phyloP scores from a whole-genome alignment of 2,329 filamentous ascomycete species.

The Diaporthe sp. region DNA sequence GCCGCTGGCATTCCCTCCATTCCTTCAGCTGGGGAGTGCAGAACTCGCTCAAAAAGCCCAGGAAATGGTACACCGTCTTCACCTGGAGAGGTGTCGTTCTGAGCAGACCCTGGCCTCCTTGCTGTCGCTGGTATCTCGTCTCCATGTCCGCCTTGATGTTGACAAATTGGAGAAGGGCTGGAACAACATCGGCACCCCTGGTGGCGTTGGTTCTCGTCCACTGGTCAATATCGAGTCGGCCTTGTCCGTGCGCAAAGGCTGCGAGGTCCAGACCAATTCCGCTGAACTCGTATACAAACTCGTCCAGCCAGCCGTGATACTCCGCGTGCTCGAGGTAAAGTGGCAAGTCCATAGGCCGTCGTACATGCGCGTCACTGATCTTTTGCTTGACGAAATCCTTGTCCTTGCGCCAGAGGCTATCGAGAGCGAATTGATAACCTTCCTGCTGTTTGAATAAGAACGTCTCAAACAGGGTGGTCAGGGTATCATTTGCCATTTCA shows the following conservation, averaged over 20 bases:
- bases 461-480: constrained; percentile 83
- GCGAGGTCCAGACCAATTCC: constrained; percentile 91
- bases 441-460: constrained; percentile 85
- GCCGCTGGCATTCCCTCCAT: constrained; percentile 84
- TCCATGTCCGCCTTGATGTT: constrained; percentile 89
- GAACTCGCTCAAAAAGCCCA: constrained; percentile 84
- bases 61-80: constrained; percentile 84
- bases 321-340: constrained; percentile 84
- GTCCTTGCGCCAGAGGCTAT: constrained; percentile 93
- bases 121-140: constrained; percentile 77
- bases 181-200: constrained; percentile 76
- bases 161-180: constrained; percentile 83
- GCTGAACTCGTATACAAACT: constrained; percentile 82
- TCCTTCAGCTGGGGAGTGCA: constrained; percentile 70
- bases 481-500: constrained; percentile 79
- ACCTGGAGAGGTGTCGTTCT: constrained; percentile 83
- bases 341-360: constrained; percentile 76
- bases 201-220: constrained; percentile 84
- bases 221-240: constrained; percentile 82
- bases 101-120: constrained; percentile 69
- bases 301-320: constrained; percentile 87
- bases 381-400: constrained; percentile 87
- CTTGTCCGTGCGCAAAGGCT: constrained; percentile 85
- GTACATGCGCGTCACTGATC: constrained; percentile 82
- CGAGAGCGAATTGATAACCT: constrained; percentile 88